Conservation (phyloP, 306 rosid genomes). For the Geum urbanum region DNA sequence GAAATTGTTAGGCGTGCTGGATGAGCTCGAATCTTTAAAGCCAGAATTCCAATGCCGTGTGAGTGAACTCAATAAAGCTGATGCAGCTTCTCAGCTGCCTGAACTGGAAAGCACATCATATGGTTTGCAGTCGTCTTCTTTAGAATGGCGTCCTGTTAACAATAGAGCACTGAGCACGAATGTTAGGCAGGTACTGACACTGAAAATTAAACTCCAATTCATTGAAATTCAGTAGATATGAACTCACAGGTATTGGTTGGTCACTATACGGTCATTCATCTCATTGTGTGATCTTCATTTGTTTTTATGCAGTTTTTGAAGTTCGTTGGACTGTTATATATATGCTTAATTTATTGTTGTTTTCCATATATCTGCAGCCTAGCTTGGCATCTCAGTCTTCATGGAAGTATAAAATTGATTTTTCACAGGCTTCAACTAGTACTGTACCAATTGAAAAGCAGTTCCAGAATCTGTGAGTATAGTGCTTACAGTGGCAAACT, state of each 20-base stretch:
- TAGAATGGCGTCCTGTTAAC: slow-evolving; percentile 51
- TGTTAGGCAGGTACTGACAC: slow-evolving; percentile 49
- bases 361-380: slow-evolving; percentile 44
- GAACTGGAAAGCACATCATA: slow-evolving; percentile 40
- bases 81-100: slow-evolving; percentile 34
- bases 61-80: slow-evolving; percentile 48
- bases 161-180: slow-evolving; percentile 32
- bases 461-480: slow-evolving; percentile 75
- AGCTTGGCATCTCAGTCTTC: slow-evolving; percentile 55
- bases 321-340: slow-evolving; percentile 11
- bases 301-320: neutral
- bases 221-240: neutral
- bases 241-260: slow-evolving; percentile 1
- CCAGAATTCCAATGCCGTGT: slow-evolving; percentile 50
- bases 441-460: slow-evolving; percentile 55
- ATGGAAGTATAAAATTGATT: slow-evolving; percentile 46
- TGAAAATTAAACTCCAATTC: neutral
- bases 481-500: neutral
- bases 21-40: slow-evolving; percentile 81
- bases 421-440: slow-evolving; percentile 36
- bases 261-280: neutral
- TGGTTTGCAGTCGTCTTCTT: slow-evolving; percentile 34
- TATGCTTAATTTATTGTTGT: slow-evolving; percentile 5
- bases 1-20: slow-evolving; percentile 53
- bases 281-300: neutral